These are phyloP conservation scores for Graphium sp. DNA, from an alignment of 2,329 filamentous ascomycete genomes.

Conservation along the genomic window DNA sequence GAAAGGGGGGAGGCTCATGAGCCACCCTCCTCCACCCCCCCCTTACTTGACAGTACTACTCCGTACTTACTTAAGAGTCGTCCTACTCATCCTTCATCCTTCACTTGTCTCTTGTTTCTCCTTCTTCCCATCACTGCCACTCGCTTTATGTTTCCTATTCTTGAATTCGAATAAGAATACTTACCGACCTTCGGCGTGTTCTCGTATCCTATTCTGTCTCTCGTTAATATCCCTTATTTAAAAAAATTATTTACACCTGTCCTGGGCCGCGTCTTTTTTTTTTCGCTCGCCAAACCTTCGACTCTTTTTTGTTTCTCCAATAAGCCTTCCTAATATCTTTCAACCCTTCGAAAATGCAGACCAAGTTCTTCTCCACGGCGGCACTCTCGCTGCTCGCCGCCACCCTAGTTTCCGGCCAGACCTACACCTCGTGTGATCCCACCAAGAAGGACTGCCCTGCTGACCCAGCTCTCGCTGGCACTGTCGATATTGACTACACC, in stretches of 20 bases:
- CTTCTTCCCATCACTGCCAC: no score
- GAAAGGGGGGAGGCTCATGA: no score
- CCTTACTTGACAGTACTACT: no score
- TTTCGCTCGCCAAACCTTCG: conserved; percentile 1
- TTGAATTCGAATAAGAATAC: no score
- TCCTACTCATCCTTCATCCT: no score
- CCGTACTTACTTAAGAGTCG: no score
- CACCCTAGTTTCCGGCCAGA: conserved; percentile 34
- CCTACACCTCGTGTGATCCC: conserved; percentile 37
- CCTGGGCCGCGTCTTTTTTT: conserved; percentile 1
- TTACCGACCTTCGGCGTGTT: no score
- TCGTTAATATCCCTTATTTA: conserved; percentile 3
- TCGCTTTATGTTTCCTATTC: no score
- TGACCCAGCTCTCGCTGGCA: conserved; percentile 59
- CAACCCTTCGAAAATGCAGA: conserved; percentile 7
- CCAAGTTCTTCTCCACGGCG: conserved; percentile 27
- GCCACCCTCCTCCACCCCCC: no score
- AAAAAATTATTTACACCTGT: conserved; percentile 1
- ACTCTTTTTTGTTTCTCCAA: not conserved
- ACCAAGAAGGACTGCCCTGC: conserved; percentile 46
- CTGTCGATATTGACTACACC: conserved; percentile 54
- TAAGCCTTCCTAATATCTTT: not conserved
- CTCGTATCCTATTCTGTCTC: not conserved
- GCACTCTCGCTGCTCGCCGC: conserved; percentile 29
- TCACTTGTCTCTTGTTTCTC: no score